Evolutionary conservation across 192 early-diverging fungal genomes (phyloP).

Genomic region (Gorgonomyces haynaldii): DNA sequence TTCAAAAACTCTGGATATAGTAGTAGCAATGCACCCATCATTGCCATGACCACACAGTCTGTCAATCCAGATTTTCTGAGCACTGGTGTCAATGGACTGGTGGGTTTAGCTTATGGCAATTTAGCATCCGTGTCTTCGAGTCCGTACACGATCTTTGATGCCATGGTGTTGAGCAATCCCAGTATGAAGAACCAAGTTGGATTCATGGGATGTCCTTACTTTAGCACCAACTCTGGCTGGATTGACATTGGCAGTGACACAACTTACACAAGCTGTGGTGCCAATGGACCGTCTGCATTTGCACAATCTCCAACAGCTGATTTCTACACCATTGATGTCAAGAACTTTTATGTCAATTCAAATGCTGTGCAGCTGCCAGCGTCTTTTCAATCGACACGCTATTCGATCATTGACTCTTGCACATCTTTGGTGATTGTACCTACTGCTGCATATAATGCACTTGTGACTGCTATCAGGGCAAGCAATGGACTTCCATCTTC

Average conservation of each 20-base stretch:
- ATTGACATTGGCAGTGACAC: slow-evolving; percentile 5
- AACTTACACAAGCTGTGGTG: neutral
- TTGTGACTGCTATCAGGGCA: neutral
- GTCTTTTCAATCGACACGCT: slow-evolving; percentile 1
- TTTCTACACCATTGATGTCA: slow-evolving; percentile 3
- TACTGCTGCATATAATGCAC: neutral
- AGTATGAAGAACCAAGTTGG: slow-evolving; percentile 4
- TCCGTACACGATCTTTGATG: neutral
- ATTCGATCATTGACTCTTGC: slow-evolving; percentile 6
- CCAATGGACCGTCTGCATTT: no score
- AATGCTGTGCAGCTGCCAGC: neutral
- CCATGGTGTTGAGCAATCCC: neutral
- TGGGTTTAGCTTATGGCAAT: slow-evolving; percentile 1
- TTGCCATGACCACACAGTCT: neutral
- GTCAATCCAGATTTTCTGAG: neutral
- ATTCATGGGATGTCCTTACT: slow-evolving; percentile 2
- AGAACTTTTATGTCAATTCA: neutral
- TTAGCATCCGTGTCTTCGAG: neutral
- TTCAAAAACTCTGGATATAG: no score
- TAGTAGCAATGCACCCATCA: neutral
- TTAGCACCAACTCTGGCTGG: neutral
- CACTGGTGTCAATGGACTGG: neutral
- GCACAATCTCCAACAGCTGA: neutral
- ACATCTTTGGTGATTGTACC: neutral
- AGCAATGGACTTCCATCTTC: neutral